phyloP scores from a whole-genome alignment of 2,329 filamentous ascomycete genomes.

The Clarireedia hainanense region DNA sequence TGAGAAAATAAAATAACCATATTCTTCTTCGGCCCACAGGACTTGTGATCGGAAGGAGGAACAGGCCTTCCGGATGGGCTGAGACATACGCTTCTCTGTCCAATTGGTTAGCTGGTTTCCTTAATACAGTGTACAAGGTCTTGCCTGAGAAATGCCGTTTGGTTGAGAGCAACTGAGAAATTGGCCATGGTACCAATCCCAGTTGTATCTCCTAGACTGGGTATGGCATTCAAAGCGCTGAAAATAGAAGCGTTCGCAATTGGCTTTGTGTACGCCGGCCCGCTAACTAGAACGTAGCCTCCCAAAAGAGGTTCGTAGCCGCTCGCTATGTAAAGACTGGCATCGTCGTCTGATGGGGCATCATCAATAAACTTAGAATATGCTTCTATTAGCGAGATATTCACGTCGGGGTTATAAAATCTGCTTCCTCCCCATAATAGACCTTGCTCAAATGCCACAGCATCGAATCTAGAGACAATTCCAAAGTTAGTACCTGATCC shows the following conservation, averaged over 20 bases:
- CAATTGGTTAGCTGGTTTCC: not conserved
- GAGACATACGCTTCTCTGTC: not conserved
- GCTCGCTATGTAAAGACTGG: not conserved
- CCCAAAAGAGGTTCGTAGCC: not conserved
- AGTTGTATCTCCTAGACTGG: not conserved
- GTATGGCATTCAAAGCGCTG: not conserved
- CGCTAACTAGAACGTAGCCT: not conserved
- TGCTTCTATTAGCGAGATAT: conserved; percentile 10
- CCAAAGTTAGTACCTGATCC: conserved; percentile 26
- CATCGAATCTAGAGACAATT: conserved; percentile 34
- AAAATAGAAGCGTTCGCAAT: not conserved
- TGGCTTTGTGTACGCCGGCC: not conserved
- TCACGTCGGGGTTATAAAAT: conserved; percentile 4
- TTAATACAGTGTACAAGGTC: not conserved
- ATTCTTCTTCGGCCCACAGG: too few relatives aligned
- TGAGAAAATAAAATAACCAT: too few relatives aligned
- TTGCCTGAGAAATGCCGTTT: not conserved
- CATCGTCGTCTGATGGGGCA: not conserved
- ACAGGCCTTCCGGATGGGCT: not conserved
- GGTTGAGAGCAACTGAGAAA: not conserved
- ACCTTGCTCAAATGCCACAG: conserved; percentile 31
- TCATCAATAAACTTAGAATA: conserved; percentile 13
- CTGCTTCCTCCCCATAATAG: conserved; percentile 17
- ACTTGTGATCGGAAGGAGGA: not conserved
- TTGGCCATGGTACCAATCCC: not conserved